phyloP scores from a whole-genome alignment of 768 basidiomycete genomes.

The Saitozyma podzolica region DNA sequence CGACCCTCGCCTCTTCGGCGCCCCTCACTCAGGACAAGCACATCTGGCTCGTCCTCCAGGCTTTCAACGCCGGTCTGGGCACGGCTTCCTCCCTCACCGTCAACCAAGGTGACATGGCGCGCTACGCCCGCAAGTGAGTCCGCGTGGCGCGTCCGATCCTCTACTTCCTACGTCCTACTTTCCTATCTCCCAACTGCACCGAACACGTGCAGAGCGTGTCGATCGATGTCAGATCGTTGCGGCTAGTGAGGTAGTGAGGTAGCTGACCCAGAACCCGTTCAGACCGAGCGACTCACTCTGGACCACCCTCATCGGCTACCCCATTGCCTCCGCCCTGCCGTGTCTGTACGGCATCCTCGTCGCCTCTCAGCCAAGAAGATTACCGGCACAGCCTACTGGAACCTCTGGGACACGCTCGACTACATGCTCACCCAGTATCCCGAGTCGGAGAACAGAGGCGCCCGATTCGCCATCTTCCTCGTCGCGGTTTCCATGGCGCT shows the following conservation, averaged over 20 bases:
- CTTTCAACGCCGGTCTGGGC: slow-evolving; percentile 65
- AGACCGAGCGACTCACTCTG: too few species aligned
- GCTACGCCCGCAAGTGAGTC: slow-evolving; percentile 21
- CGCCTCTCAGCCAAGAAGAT: slow-evolving; percentile 72
- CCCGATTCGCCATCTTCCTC: slow-evolving; percentile 29
- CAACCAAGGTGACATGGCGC: slow-evolving; percentile 28
- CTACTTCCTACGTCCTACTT: too few species aligned
- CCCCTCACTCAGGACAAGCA: slow-evolving; percentile 15
- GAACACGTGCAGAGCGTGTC: too few species aligned
- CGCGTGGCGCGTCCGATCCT: too few species aligned
- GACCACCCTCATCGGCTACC: slow-evolving; percentile 62
- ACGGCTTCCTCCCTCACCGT: slow-evolving; percentile 65
- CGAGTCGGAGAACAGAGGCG: slow-evolving; percentile 45
- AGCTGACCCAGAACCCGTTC: slow-evolving; percentile 4
- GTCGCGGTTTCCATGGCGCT: slow-evolving; percentile 21
- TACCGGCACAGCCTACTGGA: slow-evolving; percentile 75
- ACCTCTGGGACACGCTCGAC: slow-evolving; percentile 67
- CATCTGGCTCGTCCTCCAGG: slow-evolving; percentile 69
- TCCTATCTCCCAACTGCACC: too few species aligned
- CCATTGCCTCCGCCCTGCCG: slow-evolving; percentile 69
- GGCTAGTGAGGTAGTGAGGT: too few species aligned
- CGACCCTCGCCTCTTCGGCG: slow-evolving; percentile 13
- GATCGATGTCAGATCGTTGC: too few species aligned
- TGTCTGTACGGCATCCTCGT: slow-evolving; percentile 79
- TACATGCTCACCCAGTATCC: slow-evolving; percentile 59